These are phyloP conservation scores for Ilyonectria robusta DNA, from an alignment of 2,329 filamentous ascomycete genomes.

Conservation along the genomic window DNA sequence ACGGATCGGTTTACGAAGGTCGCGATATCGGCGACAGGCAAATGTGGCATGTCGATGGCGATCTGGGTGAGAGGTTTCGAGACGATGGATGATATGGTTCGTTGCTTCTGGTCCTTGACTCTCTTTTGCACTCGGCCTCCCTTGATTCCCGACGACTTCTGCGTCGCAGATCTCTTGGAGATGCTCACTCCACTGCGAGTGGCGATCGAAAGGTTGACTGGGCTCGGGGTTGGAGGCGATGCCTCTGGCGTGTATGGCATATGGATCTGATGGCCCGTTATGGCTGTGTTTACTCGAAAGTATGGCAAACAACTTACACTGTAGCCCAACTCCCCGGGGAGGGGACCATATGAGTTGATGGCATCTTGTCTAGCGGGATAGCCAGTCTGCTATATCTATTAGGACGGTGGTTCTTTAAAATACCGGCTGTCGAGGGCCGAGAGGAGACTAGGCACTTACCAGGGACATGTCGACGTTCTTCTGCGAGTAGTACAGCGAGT, in stretches of 20 bases:
- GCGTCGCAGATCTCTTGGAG: conserved; percentile 39
- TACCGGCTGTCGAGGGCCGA: too few relatives aligned
- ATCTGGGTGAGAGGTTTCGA: conserved; percentile 79
- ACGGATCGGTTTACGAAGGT: conserved; percentile 81
- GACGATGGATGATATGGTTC: conserved; percentile 63
- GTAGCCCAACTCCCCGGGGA: conserved; percentile 41
- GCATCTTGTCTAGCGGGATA: conserved; percentile 30
- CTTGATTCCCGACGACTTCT: conserved; percentile 34
- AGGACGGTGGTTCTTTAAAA: conserved; percentile 1
- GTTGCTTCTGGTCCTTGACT: conserved; percentile 50
- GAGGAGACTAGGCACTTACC: conserved; percentile 31
- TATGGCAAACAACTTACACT: conserved; percentile 31
- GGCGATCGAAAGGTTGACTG: conserved; percentile 47
- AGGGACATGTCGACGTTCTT: conserved; percentile 29
- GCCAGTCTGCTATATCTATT: conserved; percentile 25
- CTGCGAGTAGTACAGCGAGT: conserved; percentile 37
- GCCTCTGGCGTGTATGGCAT: conserved; percentile 61
- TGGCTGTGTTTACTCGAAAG: background rate
- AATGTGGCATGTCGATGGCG: conserved; percentile 72
- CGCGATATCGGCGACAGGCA: conserved; percentile 83
- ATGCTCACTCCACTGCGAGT: conserved; percentile 56
- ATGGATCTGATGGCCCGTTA: conserved; percentile 33
- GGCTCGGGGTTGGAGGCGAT: conserved; percentile 61
- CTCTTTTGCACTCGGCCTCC: conserved; percentile 44
- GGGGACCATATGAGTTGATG: conserved; percentile 37